Evolutionary conservation across 495 filamentous ascomycete genomes (phyloP), one percentile per base, ranked within the genome.

Genomic region (Penicillium bovifimosum): DNA sequence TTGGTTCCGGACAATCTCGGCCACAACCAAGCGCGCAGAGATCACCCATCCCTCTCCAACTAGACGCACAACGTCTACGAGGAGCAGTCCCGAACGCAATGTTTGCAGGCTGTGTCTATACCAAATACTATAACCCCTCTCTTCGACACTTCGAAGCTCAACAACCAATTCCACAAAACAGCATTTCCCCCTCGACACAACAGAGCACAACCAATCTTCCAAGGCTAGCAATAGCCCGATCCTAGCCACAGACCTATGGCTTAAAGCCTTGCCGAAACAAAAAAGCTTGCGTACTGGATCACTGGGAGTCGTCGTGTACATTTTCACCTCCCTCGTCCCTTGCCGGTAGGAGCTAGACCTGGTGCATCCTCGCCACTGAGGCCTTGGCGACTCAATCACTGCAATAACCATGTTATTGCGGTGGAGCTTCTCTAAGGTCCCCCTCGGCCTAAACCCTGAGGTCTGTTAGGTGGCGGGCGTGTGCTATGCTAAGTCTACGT

Each of bases 151-250:
- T 24, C 20, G 20, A 24, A 24, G 20, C 20, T 27, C 39, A 5
- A 20, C 9, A n/a, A 42, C 48, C 29, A 34, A 14, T 10, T 41
- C 26, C 39, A 7, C 41, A 28, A 27, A 14, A 16, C 50, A 8
- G 9, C 33, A 26, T 27, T 42, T 9, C 9, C 38, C 18, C 27
- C 11, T 32, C 36, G 41, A 26, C 29, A 27, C 38, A 41, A 29
- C 48, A 50, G 48, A 50, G 31, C 48, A 42, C 48, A 39, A 28
- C 9, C 10, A 10, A 31, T 50, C 48, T 50, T 29, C 31, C 29
- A 8, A 18, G 11, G 38, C n/a, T 28, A 14, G 20, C 34, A n/a
- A 34, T 24, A 48, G 20, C 41, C 9, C 9, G 32, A 48, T 42
- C 48, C 48, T 33, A 16, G 39, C 13, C 38, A 33, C 8, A 29